Conservation (phyloP, 2,329 filamentous ascomycete species). For the Emmonsiellopsis sp. region DNA sequence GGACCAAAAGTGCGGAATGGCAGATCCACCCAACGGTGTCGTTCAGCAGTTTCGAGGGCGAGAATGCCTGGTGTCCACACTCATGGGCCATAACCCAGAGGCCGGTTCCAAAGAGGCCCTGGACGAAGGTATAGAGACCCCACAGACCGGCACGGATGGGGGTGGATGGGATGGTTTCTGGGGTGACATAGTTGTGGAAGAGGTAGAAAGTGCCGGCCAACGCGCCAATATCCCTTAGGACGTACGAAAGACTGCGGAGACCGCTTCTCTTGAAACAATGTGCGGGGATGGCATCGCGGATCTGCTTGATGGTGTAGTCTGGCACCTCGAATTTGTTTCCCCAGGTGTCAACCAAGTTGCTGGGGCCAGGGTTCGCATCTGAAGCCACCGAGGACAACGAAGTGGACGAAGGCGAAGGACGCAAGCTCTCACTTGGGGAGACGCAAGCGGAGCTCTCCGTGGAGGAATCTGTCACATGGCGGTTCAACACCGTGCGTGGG, state of each 20-base stretch:
- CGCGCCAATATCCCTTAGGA: constrained; percentile 67
- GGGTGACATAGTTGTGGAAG: constrained; percentile 83
- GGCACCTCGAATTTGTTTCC: constrained; percentile 91
- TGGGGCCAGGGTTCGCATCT: constrained; percentile 40
- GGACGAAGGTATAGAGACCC: constrained; percentile 65
- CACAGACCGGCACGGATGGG: constrained; percentile 57
- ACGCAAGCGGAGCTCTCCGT: constrained; percentile 44
- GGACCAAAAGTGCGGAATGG: constrained; percentile 81
- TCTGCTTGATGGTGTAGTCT: constrained; percentile 95
- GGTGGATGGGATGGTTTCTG: constrained; percentile 66
- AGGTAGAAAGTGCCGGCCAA: constrained; percentile 72
- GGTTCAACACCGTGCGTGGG: constrained; percentile 41
- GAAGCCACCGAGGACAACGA: constrained; percentile 86
- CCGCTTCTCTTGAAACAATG: constrained; percentile 92
- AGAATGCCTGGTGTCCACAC: constrained; percentile 96
- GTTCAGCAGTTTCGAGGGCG: constrained; percentile 80
- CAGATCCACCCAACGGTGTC: constrained; percentile 86
- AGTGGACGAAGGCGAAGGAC: constrained; percentile 67
- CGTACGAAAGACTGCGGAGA: constrained; percentile 66
- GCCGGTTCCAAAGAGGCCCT: constrained; percentile 89
- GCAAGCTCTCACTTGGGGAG: constrained; percentile 52
- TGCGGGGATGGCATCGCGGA: constrained; percentile 91
- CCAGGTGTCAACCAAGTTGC: constrained; percentile 76
- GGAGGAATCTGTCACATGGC: constrained; percentile 47
- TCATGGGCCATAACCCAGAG: constrained; percentile 96